A percentile compares a stretch with the other conserved stretches of the same genome.
These are phyloP conservation scores for Coniella vitis DNA, from an alignment of 2,329 filamentous ascomycete species.

Conservation along the genomic window DNA sequence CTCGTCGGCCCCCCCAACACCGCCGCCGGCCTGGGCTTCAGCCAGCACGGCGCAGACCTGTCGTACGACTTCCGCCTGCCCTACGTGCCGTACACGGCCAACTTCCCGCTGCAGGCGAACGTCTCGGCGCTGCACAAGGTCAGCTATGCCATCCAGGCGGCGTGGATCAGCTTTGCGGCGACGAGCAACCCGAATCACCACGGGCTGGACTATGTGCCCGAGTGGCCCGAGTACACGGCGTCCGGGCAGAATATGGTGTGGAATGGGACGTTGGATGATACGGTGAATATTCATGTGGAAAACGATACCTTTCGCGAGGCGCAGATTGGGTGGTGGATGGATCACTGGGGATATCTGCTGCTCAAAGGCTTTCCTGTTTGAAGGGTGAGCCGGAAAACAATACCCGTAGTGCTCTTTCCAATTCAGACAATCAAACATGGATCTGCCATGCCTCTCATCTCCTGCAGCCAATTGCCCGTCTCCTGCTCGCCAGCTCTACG, in stretches of 20 bases:
- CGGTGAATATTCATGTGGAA: conserved; percentile 2
- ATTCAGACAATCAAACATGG: conserved; percentile 37
- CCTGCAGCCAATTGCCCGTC: conserved; percentile 34
- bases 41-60: conserved; percentile 3
- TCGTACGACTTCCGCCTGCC: conserved; percentile 3
- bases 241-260: conserved; percentile 3
- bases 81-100: conserved; percentile 1
- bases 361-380: conserved; percentile 3
- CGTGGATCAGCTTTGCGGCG: conserved; percentile 1
- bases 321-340: conserved; percentile 4
- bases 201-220: background rate
- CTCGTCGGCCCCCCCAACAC: too few species aligned
- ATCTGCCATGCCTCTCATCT: conserved; percentile 33
- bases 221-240: conserved; percentile 1
- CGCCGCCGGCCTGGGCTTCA: background rate
- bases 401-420: background rate
- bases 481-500: conserved; percentile 17
- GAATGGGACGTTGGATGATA: conserved; percentile 1
- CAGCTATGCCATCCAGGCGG: conserved; percentile 1
- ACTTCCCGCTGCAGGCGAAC: background rate
- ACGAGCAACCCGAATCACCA: conserved; percentile 2
- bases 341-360: conserved; percentile 3
- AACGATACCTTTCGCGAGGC: background rate
- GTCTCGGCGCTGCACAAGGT: conserved; percentile 1
- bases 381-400: background rate